Conservation (phyloP, 2,329 filamentous ascomycete genomes). For the Fusarium sp. region DNA sequence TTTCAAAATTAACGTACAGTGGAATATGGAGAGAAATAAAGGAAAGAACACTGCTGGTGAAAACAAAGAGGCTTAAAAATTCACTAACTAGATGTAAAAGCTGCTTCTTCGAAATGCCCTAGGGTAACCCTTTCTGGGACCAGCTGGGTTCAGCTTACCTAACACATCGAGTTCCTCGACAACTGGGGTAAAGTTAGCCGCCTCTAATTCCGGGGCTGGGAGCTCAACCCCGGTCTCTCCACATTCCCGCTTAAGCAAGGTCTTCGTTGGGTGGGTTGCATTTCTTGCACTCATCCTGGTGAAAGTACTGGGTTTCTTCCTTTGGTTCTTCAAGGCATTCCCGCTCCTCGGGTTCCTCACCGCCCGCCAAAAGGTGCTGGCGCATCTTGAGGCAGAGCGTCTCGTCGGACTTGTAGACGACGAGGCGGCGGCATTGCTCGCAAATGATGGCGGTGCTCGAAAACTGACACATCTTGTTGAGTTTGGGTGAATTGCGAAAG, state of each 20-base stretch:
- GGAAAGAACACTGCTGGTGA: too few species aligned
- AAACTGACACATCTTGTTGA: constrained; percentile 24
- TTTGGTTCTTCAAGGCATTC: neutral
- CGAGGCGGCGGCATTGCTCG: constrained; percentile 6
- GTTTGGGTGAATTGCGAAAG: neutral
- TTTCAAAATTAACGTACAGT: too few species aligned
- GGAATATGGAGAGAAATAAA: too few species aligned
- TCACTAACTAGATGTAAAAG: too few species aligned
- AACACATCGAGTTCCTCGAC: neutral
- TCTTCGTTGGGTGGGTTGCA: constrained; percentile 2
- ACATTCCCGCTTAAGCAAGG: neutral
- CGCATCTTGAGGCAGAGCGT: neutral
- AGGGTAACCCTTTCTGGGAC: too few species aligned
- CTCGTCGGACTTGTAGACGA: constrained; percentile 4
- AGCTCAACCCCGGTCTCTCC: neutral
- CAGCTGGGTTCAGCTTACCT: neutral
- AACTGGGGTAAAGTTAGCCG: neutral
- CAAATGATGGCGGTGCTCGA: constrained; percentile 17
- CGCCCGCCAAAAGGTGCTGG: neutral
- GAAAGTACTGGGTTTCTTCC: neutral
- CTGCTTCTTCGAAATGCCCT: too few species aligned
- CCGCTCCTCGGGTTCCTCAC: neutral
- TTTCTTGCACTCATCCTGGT: neutral
- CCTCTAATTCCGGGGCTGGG: neutral
- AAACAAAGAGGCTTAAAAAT: too few species aligned